These are phyloP conservation scores for Ceratocystis colombiana DNA, from an alignment of 2,329 filamentous ascomycete species.

Conservation along the genomic window DNA sequence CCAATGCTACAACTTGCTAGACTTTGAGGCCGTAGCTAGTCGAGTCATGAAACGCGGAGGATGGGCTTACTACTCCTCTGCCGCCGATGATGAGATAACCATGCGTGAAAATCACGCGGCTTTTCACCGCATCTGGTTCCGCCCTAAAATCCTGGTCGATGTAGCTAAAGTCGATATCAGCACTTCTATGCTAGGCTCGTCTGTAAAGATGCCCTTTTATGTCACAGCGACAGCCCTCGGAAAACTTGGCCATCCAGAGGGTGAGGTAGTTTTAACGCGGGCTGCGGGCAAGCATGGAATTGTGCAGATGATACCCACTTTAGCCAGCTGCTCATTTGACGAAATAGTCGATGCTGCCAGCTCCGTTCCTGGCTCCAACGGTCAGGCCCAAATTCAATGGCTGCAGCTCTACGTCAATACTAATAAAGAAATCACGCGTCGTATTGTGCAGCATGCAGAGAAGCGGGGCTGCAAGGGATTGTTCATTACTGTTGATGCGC, in stretches of 20 bases:
- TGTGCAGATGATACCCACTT: conserved; percentile 95
- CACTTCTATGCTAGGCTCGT: conserved; percentile 89
- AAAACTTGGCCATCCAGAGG: conserved; percentile 87
- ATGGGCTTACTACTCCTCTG: conserved; percentile 96
- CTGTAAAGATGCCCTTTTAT: conserved; percentile 81
- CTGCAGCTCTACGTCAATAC: conserved; percentile 97
- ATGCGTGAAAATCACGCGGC: conserved; percentile 91
- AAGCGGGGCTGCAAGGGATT: conserved; percentile 83
- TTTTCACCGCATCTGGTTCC: conserved; percentile 96
- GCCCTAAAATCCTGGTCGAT: conserved; percentile 77
- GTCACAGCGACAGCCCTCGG: conserved; percentile 92
- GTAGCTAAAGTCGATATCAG: conserved; percentile 78
- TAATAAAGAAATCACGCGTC: conserved; percentile 78
- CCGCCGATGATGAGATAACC: conserved; percentile 58
- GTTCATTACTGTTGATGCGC: conserved; percentile 97
- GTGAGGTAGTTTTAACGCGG: conserved; percentile 81
- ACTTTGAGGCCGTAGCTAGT: conserved; percentile 89
- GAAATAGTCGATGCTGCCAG: conserved; percentile 77
- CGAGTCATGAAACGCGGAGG: conserved; percentile 90
- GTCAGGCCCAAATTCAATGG: conserved; percentile 76
- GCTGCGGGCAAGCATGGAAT: conserved; percentile 79
- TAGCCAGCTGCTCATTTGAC: conserved; percentile 94
- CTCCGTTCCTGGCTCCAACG: conserved; percentile 35
- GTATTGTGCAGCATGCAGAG: conserved; percentile 87
- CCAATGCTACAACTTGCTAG: conserved; percentile 86